A percentile compares a stretch with the other conserved stretches of the same genome.
Evolutionary conservation across 345 rosid genomes (phyloP).

Genomic region (Hibiscus mutabilis): DNA sequence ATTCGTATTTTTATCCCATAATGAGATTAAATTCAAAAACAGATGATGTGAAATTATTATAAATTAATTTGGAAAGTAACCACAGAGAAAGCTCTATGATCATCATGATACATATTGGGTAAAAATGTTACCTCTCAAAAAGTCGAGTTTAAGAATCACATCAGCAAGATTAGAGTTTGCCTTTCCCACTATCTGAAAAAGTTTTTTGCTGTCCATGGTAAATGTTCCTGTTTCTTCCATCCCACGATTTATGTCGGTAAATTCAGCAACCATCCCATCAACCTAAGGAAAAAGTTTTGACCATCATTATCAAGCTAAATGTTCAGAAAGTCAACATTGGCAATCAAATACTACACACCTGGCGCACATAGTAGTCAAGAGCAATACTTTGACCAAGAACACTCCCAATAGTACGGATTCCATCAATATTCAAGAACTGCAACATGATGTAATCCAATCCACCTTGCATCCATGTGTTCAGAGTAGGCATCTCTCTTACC

Average conservation of each 20-base stretch:
- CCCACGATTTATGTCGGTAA: slow-evolving; percentile 90
- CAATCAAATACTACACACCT: slow-evolving; percentile 39
- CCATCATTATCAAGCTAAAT: background rate
- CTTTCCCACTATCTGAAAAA: slow-evolving; percentile 92
- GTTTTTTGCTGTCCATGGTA: slow-evolving; percentile 87
- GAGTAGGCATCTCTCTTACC: slow-evolving; percentile 74
- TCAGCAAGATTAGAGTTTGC: slow-evolving; percentile 94
- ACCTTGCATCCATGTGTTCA: slow-evolving; percentile 81
- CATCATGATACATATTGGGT: background rate
- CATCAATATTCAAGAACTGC: slow-evolving; percentile 81
- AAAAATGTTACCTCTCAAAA: slow-evolving; percentile 77
- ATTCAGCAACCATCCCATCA: slow-evolving; percentile 93
- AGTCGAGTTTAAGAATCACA: slow-evolving; percentile 90
- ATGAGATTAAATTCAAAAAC: background rate
- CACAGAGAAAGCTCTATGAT: background rate
- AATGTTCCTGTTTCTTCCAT: slow-evolving; percentile 95
- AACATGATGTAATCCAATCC: slow-evolving; percentile 85
- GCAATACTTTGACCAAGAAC: slow-evolving; percentile 98
- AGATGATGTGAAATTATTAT: background rate
- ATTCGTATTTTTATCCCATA: background rate
- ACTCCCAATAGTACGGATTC: slow-evolving; percentile 86
- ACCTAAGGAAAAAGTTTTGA: slow-evolving; percentile 38
- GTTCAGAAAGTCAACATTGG: background rate
- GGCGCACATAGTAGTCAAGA: slow-evolving; percentile 92
- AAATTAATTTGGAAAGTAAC: background rate